Conservation (phyloP, 441 rosid genomes). For the Mallotus repandus region DNA sequence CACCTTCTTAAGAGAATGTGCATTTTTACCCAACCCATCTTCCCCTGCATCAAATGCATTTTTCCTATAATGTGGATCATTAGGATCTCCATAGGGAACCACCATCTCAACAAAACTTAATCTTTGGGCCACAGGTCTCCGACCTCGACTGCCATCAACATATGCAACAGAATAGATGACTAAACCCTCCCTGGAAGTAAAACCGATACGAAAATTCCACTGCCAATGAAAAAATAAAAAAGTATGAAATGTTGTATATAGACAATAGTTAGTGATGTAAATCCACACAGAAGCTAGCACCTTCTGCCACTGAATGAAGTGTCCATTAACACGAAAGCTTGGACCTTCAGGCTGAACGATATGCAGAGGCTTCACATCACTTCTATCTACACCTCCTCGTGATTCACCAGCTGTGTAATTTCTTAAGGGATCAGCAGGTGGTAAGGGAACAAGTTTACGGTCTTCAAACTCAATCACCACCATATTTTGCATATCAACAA, state of each 20-base stretch:
- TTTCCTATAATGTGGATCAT: constrained; percentile 86
- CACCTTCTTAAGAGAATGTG: constrained; percentile 88
- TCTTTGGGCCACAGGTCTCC: constrained; percentile 85
- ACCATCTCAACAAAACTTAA: constrained; percentile 95
- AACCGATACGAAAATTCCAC: constrained; percentile 96
- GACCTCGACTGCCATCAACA: constrained; percentile 83
- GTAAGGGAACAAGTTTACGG: constrained; percentile 83
- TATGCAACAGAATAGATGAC: constrained; percentile 85
- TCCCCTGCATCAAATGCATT: constrained; percentile 96
- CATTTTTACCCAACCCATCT: constrained; percentile 90
- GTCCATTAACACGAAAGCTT: constrained; percentile 81
- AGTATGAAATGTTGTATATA: not conserved
- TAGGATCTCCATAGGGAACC: constrained; percentile 94
- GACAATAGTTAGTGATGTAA: not conserved
- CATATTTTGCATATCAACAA: constrained; percentile 94
- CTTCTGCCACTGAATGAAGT: constrained; percentile 94
- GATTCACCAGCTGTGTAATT: constrained; percentile 87
- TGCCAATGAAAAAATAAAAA: constrained; percentile 31
- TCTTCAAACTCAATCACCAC: constrained; percentile 83
- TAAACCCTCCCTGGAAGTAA: constrained; percentile 84
- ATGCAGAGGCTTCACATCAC: constrained; percentile 86
- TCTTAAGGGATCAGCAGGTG: constrained; percentile 87
- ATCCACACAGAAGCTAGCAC: constrained; percentile 30
- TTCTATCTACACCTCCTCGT: constrained; percentile 90
- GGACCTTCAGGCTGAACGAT: constrained; percentile 94